Evolutionary conservation across 2,329 filamentous ascomycete genomes (phyloP), one percentile per base, ranked within the genome.

Genomic region (Fusarium algeriense): DNA sequence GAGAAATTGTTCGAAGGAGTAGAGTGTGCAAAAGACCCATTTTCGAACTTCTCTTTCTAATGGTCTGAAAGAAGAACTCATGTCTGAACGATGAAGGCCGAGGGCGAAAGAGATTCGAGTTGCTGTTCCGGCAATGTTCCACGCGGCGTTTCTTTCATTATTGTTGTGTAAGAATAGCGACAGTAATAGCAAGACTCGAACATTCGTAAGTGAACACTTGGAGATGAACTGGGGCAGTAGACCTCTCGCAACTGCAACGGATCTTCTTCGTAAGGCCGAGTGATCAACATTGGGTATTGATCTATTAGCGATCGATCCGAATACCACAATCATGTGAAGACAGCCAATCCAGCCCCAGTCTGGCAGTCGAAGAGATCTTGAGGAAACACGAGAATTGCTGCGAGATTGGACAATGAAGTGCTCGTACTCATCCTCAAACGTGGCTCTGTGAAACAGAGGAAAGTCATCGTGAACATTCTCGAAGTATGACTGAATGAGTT

Each of bases 101-200:
- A 80, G 73, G 0, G 79, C 79, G 10, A 80, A 80, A 2, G 76
- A 72, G 20, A 80, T 76, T 1, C 79, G 69, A 6, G 74, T 80
- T 1, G 79, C 79, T 4, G 79, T 78, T 5, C 79, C 79, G 1
- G 76, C 74, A 0, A 80, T 72, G 20, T 81, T 81, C 79, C 79
- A 81, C 0, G 80, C 78, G 3, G 80, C 80, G 34, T 82, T 82
- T 10, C 81, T 71, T 52, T 82, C 81, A 58, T 81, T 81, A 38
- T 80, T 80, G 38, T 82, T 82, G 46, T 82, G 80, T 3, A 82
- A 62, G 49, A 81, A 82, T 2, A 82, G 55, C 2, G 79, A 69
- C 40, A 73, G 49, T 2, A 73, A 17, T 0, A 73, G 1, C 6
- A 73, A 12, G 2, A 73, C 71, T 2, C 71, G 43, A 2, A 74